Evolutionary conservation across 257 asterid species (phyloP).

Genomic region (Solanum paucissectum): DNA sequence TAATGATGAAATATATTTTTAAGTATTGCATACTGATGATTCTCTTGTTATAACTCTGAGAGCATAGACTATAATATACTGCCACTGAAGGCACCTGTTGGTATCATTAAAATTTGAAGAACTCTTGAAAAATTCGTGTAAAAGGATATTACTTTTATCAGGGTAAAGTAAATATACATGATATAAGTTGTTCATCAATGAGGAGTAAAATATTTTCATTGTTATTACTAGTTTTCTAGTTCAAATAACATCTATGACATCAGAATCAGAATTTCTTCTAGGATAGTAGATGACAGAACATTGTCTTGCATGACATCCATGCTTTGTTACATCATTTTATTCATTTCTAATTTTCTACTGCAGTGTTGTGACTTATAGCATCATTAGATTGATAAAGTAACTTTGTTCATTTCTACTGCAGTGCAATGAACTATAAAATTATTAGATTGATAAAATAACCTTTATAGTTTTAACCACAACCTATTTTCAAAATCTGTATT

Average conservation of each 20-base stretch:
- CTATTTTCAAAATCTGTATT: background rate
- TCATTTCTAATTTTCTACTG: background rate
- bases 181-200: background rate
- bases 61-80: background rate
- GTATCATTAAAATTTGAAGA: background rate
- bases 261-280: conserved; percentile 4
- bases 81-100: background rate
- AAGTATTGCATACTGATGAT: background rate
- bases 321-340: background rate
- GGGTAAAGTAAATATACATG: background rate
- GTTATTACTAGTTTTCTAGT: background rate
- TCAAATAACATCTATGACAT: background rate
- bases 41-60: background rate
- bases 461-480: background rate
- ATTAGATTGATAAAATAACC: background rate
- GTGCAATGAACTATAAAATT: background rate
- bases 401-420: background rate
- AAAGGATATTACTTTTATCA: background rate
- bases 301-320: conserved; percentile 24
- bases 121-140: background rate
- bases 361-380: background rate
- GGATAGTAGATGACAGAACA: conserved; percentile 7
- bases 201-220: background rate
- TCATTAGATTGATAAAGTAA: background rate
- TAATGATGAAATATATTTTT: background rate